Percentiles rank a stretch among this genome's conserved stretches.
These are phyloP conservation scores for Quercus lobata DNA, from an alignment of 331 rosid species.

Conservation along the genomic window DNA sequence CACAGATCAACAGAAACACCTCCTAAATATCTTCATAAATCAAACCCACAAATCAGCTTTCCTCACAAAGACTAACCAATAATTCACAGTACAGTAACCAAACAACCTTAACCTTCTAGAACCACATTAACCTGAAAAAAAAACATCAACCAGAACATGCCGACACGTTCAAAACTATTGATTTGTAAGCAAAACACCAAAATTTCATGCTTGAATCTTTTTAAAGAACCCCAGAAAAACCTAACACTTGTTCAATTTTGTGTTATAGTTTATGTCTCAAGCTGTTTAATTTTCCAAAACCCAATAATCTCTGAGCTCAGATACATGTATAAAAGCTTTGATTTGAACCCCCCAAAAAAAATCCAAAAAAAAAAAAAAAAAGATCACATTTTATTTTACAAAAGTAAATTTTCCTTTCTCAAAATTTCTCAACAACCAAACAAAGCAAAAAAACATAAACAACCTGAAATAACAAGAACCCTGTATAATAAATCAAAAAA, in stretches of 20 bases:
- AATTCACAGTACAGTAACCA: conserved; percentile 7
- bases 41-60: conserved; percentile 9
- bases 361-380: background rate
- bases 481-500: background rate
- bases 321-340: background rate
- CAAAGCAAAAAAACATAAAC: background rate
- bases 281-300: background rate
- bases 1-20: background rate
- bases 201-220: background rate
- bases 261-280: background rate
- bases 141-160: conserved; percentile 9
- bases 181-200: background rate
- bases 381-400: background rate
- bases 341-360: background rate
- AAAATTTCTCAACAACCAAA: conserved; percentile 1
- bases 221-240: no score
- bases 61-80: conserved; percentile 3
- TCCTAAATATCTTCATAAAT: background rate
- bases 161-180: background rate
- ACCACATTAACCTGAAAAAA: conserved; percentile 21
- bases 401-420: background rate
- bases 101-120: background rate
- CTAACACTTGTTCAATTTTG: background rate
- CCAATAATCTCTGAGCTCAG: background rate
- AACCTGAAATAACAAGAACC: background rate